Evolutionary conservation across 345 rosid species (phyloP), one percentile per base, ranked within the genome.

Genomic region (Hibiscus trionum): DNA sequence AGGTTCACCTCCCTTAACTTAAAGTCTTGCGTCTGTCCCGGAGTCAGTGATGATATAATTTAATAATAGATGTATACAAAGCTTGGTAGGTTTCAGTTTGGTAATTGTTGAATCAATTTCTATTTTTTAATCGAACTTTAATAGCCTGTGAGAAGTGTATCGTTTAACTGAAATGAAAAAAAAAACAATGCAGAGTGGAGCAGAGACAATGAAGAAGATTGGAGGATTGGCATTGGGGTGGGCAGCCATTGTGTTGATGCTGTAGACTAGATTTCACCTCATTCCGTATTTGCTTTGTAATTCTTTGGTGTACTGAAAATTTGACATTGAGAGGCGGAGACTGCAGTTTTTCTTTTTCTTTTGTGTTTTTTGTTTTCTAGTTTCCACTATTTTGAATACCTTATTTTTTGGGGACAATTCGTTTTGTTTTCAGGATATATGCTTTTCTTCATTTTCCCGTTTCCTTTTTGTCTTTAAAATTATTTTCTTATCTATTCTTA

Each of bases 121-220:
- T 21, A 21, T 21, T 21, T 21, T 21, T 21, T 21, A 21, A 21
- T 21, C 21, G 21, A 21, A 21, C 21, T 21, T 21, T 21, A 21
- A 21, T 21, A 21, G 21, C 21, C 21, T 21, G 21, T 21, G 21
- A 21, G 21, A 21, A 21, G 21, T 21, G 21, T 21, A 21, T 21
- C 21, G 21, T 21, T 21, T 21, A 21, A 21, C 21, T 35, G 33
- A 35, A 35, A 35, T 44, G 49, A 8, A 44, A 44, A 31, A 44
- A 44, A 31, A 17, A 63, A 42, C 16, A 17, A n/a, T 52, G 70
- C 83, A 80, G 83, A 80, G 77, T 75, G 83, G 83, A 70, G 83
- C 83, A 29, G 77, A 57, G 62, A 56, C 70, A 11, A 53, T 42
- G 59, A 74, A 66, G 80, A 70, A 42, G 60, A 75, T 50, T 56